These are phyloP conservation scores for Pseudohalonectria lignicola DNA, from an alignment of 2,329 filamentous ascomycete genomes.

Conservation along the genomic window DNA sequence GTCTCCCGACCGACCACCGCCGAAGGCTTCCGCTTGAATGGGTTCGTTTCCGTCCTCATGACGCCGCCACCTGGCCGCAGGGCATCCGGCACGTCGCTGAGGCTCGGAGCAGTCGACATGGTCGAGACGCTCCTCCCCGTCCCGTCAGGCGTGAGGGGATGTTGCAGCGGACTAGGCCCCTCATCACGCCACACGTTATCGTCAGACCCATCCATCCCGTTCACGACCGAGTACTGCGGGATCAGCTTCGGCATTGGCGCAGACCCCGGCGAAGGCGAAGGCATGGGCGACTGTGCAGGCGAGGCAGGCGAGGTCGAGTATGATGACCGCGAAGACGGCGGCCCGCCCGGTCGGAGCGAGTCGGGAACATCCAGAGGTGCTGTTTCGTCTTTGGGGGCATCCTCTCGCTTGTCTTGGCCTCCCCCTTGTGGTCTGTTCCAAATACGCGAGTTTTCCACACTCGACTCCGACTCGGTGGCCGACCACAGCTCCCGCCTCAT, in stretches of 20 bases:
- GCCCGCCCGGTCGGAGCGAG: slow-evolving; percentile 17
- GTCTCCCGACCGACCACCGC: slow-evolving; percentile 1
- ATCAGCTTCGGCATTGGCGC: too few species aligned
- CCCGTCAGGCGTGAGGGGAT: not conserved
- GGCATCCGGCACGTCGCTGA: slow-evolving; percentile 16
- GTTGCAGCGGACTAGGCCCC: slow-evolving; percentile 1
- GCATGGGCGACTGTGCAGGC: too few species aligned
- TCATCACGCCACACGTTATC: slow-evolving; percentile 20
- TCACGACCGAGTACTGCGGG: too few species aligned
- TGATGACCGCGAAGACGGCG: not conserved
- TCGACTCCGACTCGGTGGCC: slow-evolving; percentile 19
- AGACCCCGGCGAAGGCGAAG: too few species aligned
- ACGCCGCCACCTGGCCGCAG: slow-evolving; percentile 19
- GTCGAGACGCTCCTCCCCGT: slow-evolving; percentile 1
- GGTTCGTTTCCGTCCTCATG: slow-evolving; percentile 31
- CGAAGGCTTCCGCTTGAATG: slow-evolving; percentile 38
- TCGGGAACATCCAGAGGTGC: slow-evolving; percentile 12
- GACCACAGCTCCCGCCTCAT: slow-evolving; percentile 20
- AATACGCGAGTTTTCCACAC: not conserved
- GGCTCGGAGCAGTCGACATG: not conserved
- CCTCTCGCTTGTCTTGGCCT: slow-evolving; percentile 9
- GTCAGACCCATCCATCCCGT: slow-evolving; percentile 6
- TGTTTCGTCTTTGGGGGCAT: slow-evolving; percentile 8
- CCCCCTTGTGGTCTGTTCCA: not conserved
- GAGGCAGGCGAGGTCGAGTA: not conserved